Percentiles rank a stretch among this genome's conserved stretches.
Conservation (phyloP, 164 flowering plant genomes). For the Tinospora cordifolia region DNA sequence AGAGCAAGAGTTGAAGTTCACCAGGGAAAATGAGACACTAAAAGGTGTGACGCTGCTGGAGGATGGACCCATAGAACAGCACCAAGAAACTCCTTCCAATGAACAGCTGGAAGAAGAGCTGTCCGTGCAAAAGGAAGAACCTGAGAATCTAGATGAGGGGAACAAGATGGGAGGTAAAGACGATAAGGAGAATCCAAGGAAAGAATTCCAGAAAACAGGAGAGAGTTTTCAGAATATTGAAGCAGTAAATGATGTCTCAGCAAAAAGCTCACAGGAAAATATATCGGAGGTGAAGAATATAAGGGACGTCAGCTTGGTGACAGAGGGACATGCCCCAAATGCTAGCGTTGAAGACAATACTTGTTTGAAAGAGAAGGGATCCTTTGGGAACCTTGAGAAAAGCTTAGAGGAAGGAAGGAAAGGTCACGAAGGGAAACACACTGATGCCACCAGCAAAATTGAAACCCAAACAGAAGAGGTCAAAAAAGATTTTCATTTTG, state of each 20-base stretch:
- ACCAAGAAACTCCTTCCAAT: constrained; percentile 1
- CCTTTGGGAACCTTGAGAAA: constrained; percentile 13
- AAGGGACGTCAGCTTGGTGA: background rate
- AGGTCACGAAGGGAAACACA: background rate
- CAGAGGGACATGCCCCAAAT: constrained; percentile 10
- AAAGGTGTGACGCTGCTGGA: background rate
- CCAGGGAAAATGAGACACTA: background rate
- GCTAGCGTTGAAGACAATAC: constrained; percentile 6
- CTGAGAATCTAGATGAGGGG: background rate
- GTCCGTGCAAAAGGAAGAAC: constrained; percentile 1
- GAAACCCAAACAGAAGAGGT: constrained; percentile 14
- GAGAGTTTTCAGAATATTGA: background rate
- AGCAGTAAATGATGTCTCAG: constrained; percentile 4
- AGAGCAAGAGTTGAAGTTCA: constrained; percentile 7
- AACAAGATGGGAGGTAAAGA: background rate
- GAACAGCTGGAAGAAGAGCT: constrained; percentile 6
- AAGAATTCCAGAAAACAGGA: background rate
- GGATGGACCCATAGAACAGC: background rate
- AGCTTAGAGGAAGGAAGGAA: constrained; percentile 10
- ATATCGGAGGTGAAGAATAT: constrained; percentile 5
- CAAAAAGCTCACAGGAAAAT: constrained; percentile 6
- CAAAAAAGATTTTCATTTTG: background rate
- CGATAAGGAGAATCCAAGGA: background rate
- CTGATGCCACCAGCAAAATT: background rate
- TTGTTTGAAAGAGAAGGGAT: background rate